Conservation (phyloP, 2,329 filamentous ascomycete genomes). For the Pseudogymnoascus sp. region DNA sequence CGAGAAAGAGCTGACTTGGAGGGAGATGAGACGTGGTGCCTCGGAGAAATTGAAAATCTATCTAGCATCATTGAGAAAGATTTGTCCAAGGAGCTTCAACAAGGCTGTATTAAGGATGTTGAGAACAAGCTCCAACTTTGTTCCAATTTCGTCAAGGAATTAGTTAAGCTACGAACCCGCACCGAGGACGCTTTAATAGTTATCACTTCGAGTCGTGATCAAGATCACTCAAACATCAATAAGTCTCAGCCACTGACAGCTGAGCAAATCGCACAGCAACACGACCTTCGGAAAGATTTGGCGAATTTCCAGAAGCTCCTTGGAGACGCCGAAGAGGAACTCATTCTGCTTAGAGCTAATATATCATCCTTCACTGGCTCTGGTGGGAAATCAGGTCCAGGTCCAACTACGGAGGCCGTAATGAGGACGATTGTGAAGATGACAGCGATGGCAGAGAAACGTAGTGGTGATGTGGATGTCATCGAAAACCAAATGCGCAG, state of each 20-base stretch:
- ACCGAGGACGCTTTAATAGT: constrained; percentile 71
- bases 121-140: constrained; percentile 62
- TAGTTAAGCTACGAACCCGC: constrained; percentile 64
- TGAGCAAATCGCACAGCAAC: constrained; percentile 77
- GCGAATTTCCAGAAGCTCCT: constrained; percentile 67
- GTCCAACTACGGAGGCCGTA: constrained; percentile 83
- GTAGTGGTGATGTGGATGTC: constrained; percentile 83
- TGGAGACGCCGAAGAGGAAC: constrained; percentile 68
- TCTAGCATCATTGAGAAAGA: constrained; percentile 55
- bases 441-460: constrained; percentile 86
- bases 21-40: constrained; percentile 58
- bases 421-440: constrained; percentile 87
- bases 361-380: constrained; percentile 51
- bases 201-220: constrained; percentile 62
- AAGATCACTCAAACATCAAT: constrained; percentile 56
- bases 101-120: constrained; percentile 61
- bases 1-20: constrained; percentile 63
- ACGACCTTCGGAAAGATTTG: constrained; percentile 71
- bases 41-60: constrained; percentile 69
- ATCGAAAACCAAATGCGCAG: constrained; percentile 80
- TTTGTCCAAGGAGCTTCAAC: constrained; percentile 56
- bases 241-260: constrained; percentile 69
- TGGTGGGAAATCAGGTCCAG: constrained; percentile 35
- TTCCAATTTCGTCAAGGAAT: constrained; percentile 60
- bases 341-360: constrained; percentile 72